Evolutionary conservation across 306 rosid species (phyloP).

Genomic region (Erythrophleum fordii): DNA sequence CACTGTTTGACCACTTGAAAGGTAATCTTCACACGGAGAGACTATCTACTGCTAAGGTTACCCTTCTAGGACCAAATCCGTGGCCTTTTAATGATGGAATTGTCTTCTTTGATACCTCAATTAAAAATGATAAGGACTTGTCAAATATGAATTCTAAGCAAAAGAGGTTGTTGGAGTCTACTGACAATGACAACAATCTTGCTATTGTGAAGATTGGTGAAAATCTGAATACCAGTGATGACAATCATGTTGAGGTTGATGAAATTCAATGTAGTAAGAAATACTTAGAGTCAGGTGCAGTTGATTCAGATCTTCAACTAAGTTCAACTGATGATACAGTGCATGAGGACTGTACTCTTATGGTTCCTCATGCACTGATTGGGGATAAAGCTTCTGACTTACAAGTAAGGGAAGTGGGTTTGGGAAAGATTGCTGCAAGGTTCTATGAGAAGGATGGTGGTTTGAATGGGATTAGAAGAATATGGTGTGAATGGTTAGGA

Average conservation of each 20-base stretch:
- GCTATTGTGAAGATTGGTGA: constrained; percentile 70
- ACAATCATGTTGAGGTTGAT: not conserved
- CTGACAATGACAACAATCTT: constrained; percentile 49
- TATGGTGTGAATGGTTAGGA: constrained; percentile 99
- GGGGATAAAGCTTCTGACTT: constrained; percentile 63
- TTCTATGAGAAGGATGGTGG: constrained; percentile 56
- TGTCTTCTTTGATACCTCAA: constrained; percentile 67
- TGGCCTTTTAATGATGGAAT: constrained; percentile 95
- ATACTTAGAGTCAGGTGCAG: not conserved
- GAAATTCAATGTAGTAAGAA: not conserved
- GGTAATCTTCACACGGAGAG: constrained; percentile 78
- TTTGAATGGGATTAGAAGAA: constrained; percentile 56
- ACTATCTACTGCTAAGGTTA: constrained; percentile 68
- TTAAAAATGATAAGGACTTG: constrained; percentile 44
- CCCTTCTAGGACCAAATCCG: constrained; percentile 75
- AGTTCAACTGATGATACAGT: constrained; percentile 36
- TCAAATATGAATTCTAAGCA: constrained; percentile 39
- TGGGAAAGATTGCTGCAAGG: constrained; percentile 77
- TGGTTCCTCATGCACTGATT: constrained; percentile 66
- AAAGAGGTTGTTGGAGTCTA: constrained; percentile 53
- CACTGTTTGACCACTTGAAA: constrained; percentile 78
- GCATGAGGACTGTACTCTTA: constrained; percentile 37
- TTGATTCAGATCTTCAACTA: constrained; percentile 45
- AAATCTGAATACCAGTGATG: constrained; percentile 7
- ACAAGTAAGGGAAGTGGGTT: constrained; percentile 60